phyloP scores from a whole-genome alignment of 2,329 filamentous ascomycete genomes.

The Talaromyces amestolkiae region DNA sequence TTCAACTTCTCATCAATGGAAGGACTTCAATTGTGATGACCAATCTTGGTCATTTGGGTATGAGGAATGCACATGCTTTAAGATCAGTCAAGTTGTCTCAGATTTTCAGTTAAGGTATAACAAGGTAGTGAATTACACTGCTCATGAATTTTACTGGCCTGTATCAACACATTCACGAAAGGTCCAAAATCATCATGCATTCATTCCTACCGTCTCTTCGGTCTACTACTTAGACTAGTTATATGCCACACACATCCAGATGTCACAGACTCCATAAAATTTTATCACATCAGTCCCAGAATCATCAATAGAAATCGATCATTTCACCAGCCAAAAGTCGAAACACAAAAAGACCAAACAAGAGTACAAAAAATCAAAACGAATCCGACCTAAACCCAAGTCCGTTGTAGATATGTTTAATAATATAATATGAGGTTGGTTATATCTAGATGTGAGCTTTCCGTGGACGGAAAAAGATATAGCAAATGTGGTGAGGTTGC shows the following conservation, averaged over 20 bases:
- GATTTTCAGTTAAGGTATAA: no score
- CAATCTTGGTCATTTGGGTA: no score
- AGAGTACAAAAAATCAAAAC: slow-evolving; percentile 9
- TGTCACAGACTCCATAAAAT: slow-evolving; percentile 18
- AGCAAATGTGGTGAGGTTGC: background rate
- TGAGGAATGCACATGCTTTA: no score
- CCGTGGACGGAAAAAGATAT: background rate
- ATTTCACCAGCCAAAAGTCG: background rate
- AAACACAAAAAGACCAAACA: slow-evolving; percentile 40
- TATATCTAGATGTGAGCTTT: slow-evolving; percentile 3
- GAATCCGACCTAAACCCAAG: background rate
- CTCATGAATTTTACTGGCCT: background rate
- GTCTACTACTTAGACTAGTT: slow-evolving; percentile 2
- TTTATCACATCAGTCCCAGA: slow-evolving; percentile 33
- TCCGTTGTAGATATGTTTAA: slow-evolving; percentile 1
- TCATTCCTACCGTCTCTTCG: background rate
- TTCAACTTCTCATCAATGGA: background rate
- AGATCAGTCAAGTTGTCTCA: background rate
- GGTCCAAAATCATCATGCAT: background rate
- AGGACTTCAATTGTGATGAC: background rate
- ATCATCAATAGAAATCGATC: slow-evolving; percentile 8
- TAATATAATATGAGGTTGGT: background rate
- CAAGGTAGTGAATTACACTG: no score
- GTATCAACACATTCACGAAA: background rate
- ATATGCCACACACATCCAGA: slow-evolving; percentile 3